Conservation (phyloP, 371 early-diverging fungal genomes). For the Mortierella sp. region DNA sequence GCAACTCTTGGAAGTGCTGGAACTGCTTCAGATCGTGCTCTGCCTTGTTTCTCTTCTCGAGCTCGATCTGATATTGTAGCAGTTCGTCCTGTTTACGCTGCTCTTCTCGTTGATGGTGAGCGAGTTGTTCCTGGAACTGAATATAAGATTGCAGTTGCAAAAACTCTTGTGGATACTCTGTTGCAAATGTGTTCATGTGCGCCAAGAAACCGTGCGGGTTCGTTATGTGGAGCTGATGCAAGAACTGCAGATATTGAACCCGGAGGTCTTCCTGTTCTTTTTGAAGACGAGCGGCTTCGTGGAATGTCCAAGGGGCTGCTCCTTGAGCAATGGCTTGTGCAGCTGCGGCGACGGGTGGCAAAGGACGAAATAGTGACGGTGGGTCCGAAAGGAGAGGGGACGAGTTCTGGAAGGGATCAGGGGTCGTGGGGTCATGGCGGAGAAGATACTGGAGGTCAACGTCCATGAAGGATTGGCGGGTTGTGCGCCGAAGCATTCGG, state of each 20-base stretch:
- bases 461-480: constrained; percentile 54
- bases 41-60: constrained; percentile 43
- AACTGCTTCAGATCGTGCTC: constrained; percentile 48
- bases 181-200: constrained; percentile 52
- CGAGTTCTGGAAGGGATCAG: constrained; percentile 45
- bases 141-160: constrained; percentile 50
- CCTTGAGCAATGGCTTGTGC: constrained; percentile 51
- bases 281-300: constrained; percentile 45
- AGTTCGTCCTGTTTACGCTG: constrained; percentile 36
- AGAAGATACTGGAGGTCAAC: constrained; percentile 52
- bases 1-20: constrained; percentile 45
- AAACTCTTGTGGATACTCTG: constrained; percentile 49
- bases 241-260: constrained; percentile 47
- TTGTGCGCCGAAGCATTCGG: constrained; percentile 48
- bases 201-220: constrained; percentile 50
- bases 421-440: constrained; percentile 34
- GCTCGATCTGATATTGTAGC: constrained; percentile 43
- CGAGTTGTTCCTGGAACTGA: constrained; percentile 34
- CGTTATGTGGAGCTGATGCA: constrained; percentile 39
- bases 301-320: constrained; percentile 47
- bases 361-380: constrained; percentile 48
- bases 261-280: constrained; percentile 55
- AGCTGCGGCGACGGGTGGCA: constrained; percentile 43
- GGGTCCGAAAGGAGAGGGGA: constrained; percentile 52
- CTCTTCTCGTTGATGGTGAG: constrained; percentile 29